These are phyloP conservation scores for Prunus dulcis DNA, from an alignment of 306 rosid genomes.

Conservation along the genomic window DNA sequence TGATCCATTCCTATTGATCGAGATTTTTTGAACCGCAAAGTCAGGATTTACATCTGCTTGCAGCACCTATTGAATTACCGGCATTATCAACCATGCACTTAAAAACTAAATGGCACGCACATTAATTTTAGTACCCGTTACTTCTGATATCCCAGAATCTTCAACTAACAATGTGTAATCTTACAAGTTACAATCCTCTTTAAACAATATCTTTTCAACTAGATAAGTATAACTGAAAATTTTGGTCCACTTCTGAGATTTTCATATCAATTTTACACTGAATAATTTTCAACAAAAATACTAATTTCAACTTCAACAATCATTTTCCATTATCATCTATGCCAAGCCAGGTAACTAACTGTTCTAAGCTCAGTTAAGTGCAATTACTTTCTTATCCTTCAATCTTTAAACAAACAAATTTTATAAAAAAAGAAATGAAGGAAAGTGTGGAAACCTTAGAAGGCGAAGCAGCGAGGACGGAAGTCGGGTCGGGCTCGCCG, in stretches of 20 bases:
- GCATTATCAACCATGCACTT: constrained; percentile 6
- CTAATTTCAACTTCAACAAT: not conserved
- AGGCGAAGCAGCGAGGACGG: constrained; percentile 76
- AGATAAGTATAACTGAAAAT: too few relatives aligned
- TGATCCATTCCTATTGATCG: constrained; percentile 71
- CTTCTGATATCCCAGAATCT: not conserved
- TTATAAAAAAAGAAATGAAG: not conserved
- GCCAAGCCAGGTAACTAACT: not conserved
- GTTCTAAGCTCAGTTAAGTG: not conserved
- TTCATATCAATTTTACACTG: not conserved
- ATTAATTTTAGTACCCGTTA: too few relatives aligned
- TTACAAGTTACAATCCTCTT: too few relatives aligned
- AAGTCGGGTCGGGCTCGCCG: constrained; percentile 82
- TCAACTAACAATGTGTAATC: not conserved
- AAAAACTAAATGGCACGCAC: not conserved
- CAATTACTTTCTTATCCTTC: not conserved
- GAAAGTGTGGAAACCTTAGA: constrained; percentile 53
- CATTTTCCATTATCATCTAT: not conserved
- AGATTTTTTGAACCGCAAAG: constrained; percentile 57
- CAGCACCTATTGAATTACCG: constrained; percentile 51
- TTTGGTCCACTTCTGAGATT: too few relatives aligned
- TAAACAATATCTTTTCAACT: not conserved
- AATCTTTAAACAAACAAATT: not conserved
- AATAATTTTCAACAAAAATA: not conserved
- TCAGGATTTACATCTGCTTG: constrained; percentile 53